A percentile compares a stretch with the other conserved stretches of the same genome.
Conservation (phyloP, 768 basidiomycete species). For the Multifurca ochricompacta region DNA sequence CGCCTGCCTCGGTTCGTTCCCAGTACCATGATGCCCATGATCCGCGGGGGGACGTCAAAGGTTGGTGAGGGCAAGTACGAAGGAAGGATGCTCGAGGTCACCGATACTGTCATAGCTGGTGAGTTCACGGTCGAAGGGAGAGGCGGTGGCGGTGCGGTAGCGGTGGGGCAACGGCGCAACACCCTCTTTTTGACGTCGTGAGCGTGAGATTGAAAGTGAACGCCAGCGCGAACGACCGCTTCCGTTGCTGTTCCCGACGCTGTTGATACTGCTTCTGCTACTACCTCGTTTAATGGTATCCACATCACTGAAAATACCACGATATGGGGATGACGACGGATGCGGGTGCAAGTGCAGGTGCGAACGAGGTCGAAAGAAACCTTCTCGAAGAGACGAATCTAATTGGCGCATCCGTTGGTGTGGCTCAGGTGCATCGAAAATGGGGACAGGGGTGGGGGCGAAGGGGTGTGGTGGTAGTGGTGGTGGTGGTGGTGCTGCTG, state of each 20-base stretch:
- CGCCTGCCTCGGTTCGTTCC: neutral
- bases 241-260: neutral
- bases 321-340: neutral
- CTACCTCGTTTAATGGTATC: no score
- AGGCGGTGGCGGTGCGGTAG: no score
- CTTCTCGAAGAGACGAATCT: neutral
- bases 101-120: constrained; percentile 12
- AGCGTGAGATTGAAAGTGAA: constrained; percentile 2
- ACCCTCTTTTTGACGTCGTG: constrained; percentile 2
- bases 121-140: neutral
- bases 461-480: neutral
- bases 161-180: no score
- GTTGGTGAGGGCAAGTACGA: constrained; percentile 20
- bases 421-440: neutral
- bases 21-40: neutral
- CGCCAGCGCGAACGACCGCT: constrained; percentile 4
- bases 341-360: neutral
- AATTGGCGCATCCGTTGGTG: constrained; percentile 3
- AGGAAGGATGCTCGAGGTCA: constrained; percentile 17
- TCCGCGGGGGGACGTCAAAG: neutral
- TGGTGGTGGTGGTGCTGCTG: no score
- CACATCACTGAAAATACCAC: neutral
- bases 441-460: neutral
- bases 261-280: neutral
- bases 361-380: neutral